Percentiles rank a stretch among this genome's conserved stretches.
These are phyloP conservation scores for Coemansia sp. DNA, from an alignment of 192 early-diverging fungal genomes.

Conservation along the genomic window DNA sequence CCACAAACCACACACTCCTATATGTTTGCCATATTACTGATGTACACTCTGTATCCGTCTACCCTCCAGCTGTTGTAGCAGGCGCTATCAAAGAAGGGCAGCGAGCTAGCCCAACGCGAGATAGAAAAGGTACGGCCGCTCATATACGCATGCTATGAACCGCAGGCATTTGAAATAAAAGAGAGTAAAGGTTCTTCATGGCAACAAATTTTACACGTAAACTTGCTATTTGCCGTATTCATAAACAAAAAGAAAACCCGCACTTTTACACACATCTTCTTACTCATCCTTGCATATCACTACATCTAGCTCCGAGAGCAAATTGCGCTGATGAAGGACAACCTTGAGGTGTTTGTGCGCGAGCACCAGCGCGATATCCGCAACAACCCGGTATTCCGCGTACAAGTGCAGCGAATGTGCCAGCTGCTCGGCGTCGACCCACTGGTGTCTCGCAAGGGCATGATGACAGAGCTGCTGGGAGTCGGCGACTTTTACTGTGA, in stretches of 20 bases:
- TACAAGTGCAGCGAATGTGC: conserved; percentile 93
- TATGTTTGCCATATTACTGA: no score
- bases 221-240: background rate
- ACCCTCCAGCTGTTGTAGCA: background rate
- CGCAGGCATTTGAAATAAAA: no score
- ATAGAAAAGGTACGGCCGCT: conserved; percentile 43
- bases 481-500: conserved; percentile 98
- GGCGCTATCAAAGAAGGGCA: conserved; percentile 36
- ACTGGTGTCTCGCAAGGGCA: conserved; percentile 92
- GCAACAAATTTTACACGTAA: no score
- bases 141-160: no score
- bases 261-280: no score
- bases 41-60: background rate
- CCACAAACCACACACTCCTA: no score
- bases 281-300: no score
- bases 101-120: conserved; percentile 47
- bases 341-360: conserved; percentile 82
- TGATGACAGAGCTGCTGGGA: conserved; percentile 92
- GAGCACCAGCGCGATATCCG: conserved; percentile 86
- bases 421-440: conserved; percentile 92
- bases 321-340: conserved; percentile 68
- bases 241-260: background rate
- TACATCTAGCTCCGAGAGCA: conserved; percentile 65
- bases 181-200: no score
- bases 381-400: conserved; percentile 78